Base-by-base conservation (phyloP, 1,284 basidiomycete genomes). In the Trichosporon ovoides region DNA sequence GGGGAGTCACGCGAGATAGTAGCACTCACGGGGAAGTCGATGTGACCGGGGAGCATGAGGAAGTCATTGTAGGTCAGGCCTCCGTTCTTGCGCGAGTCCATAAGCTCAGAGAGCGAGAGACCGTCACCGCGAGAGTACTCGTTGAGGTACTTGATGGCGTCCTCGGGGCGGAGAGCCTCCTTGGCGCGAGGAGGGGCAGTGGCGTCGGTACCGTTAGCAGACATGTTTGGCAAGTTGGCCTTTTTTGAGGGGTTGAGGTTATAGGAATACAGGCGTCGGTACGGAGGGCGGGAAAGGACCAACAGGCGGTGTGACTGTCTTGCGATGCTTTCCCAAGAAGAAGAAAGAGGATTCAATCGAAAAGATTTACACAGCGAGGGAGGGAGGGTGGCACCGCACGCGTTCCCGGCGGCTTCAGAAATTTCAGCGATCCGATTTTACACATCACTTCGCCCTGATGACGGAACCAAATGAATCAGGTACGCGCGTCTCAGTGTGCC, bases 31-130 rank as follows among this genome's bases (percentile, higher is more conserved):
- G 87, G 82, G 77, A 98, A 99, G 81, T 94, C 86, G 70, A 99
- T 97, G 79, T 90, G 93, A 56, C 96, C 95, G n/a, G 96, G 95
- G 5, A 94, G 83, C 60, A 93, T 81, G 65, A 94, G 82, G 77
- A 95, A 92, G 76, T 95, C 91, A 71, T 93, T 98, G 81, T 98
- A 98, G 19, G 95, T 98, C 68, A 98, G 84, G 20, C 95, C 95
- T 40, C 95, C 95, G 74, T 95, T 88, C 70, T 85, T 78, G 53
- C 80, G 81, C 12, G 90, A 90, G 82, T 97, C 85, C 86, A 98
- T 94, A 68, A 98, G 86, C 76, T 98, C 89, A 20, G 79, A 64
- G 67, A 91, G 83, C 60, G 88, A 85, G 55, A 98, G 84, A 38
- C 95, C 96, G 84, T 98, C 96, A n/a, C 80, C 78, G 59, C 81